phyloP scores from a whole-genome alignment of 148 eudicot species.

The Bassia scoparia region DNA sequence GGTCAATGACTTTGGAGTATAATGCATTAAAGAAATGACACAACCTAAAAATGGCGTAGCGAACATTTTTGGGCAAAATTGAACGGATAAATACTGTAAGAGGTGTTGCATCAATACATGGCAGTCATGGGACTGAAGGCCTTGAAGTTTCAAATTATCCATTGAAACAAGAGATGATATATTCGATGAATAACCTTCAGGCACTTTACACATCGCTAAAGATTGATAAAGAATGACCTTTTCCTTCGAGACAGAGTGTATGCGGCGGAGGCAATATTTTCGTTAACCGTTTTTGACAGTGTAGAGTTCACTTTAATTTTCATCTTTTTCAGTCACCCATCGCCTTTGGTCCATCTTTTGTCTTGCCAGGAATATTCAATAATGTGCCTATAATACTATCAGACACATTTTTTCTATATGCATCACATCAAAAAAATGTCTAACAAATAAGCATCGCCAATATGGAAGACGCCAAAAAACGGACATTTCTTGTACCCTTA shows the following conservation, averaged over 20 bases:
- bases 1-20: background rate
- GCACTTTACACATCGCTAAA: background rate
- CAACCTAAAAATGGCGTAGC: background rate
- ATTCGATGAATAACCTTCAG: background rate
- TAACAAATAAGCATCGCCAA: background rate
- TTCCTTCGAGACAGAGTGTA: background rate
- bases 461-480: constrained; percentile 4
- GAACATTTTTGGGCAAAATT: background rate
- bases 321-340: background rate
- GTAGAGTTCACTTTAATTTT: background rate
- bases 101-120: background rate
- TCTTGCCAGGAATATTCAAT: background rate
- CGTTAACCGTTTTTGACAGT: background rate
- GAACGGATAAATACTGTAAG: background rate
- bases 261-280: background rate
- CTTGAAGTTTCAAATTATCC: background rate
- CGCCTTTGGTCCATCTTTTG: background rate
- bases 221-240: background rate
- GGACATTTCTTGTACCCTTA: background rate
- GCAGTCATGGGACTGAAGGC: background rate
- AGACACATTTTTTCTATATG: background rate
- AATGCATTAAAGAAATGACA: background rate
- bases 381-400: background rate
- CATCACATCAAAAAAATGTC: constrained; percentile 2
- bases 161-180: background rate